phyloP scores from a whole-genome alignment of 495 filamentous ascomycete species.

The Chlorociboria aeruginascens region DNA sequence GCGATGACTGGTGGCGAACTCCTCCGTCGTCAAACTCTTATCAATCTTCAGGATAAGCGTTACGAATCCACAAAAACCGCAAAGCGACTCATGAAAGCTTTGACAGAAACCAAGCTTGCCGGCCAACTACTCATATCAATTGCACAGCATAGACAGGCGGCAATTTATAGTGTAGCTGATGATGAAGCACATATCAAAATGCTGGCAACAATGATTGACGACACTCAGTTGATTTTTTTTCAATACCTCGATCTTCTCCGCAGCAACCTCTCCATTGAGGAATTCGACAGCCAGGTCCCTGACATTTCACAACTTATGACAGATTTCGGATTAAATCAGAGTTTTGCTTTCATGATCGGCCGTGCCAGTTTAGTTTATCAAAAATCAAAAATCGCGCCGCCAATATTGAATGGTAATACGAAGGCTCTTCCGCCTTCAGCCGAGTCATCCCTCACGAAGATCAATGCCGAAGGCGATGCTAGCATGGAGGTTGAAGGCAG shows the following conservation, averaged over 20 bases:
- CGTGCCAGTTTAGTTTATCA: slow-evolving; percentile 52
- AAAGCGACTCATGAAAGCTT: slow-evolving; percentile 62
- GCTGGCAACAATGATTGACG: slow-evolving; percentile 74
- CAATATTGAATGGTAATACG: slow-evolving; percentile 1
- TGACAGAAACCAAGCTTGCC: slow-evolving; percentile 60
- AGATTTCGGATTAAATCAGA: slow-evolving; percentile 70
- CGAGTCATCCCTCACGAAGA: not conserved
- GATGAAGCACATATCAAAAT: slow-evolving; percentile 66
- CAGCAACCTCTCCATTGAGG: slow-evolving; percentile 58
- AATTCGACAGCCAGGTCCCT: slow-evolving; percentile 78
- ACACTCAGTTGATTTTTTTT: slow-evolving; percentile 69
- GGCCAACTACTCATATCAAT: slow-evolving; percentile 77
- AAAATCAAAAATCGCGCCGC: slow-evolving; percentile 25
- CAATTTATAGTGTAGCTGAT: slow-evolving; percentile 57
- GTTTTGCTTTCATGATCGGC: slow-evolving; percentile 79
- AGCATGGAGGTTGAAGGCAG: slow-evolving; percentile 2
- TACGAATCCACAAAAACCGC: slow-evolving; percentile 56
- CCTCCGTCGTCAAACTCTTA: slow-evolving; percentile 66
- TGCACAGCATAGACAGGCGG: slow-evolving; percentile 75
- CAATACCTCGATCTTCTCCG: slow-evolving; percentile 86
- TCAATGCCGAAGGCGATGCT: slow-evolving; percentile 13
- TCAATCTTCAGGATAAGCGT: slow-evolving; percentile 66
- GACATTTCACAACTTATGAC: slow-evolving; percentile 56
- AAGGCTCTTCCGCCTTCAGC: not conserved
- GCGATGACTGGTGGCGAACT: slow-evolving; percentile 78